Evolutionary conservation across 148 eudicot species (phyloP).

Genomic region (Agrostemma githago): DNA sequence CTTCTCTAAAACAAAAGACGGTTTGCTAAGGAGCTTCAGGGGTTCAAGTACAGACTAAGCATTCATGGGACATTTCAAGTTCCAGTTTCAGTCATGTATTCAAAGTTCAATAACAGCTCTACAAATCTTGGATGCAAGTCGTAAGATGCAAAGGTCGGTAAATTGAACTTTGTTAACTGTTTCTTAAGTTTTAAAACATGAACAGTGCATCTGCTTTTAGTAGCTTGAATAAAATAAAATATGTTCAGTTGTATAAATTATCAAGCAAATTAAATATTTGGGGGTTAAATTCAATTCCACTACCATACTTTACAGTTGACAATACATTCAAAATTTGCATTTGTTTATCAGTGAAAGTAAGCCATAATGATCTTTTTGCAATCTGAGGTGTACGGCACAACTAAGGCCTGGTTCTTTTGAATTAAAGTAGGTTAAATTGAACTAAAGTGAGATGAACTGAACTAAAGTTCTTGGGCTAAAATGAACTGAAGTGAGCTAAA

Average conservation of each 20-base stretch:
- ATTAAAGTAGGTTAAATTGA: no score
- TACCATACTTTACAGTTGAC: not conserved
- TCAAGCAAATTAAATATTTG: slow-evolving; percentile 4
- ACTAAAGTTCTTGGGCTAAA: no score
- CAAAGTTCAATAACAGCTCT: not conserved
- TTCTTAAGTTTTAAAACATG: not conserved
- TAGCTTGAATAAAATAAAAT: not conserved
- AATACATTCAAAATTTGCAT: slow-evolving; percentile 14
- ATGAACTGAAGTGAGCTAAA: no score
- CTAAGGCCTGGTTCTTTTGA: not conserved
- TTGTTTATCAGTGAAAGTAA: slow-evolving; percentile 14
- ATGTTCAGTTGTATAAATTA: slow-evolving; percentile 7
- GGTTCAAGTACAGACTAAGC: no score
- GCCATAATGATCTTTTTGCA: slow-evolving; percentile 14
- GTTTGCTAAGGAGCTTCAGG: no score
- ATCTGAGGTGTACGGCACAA: slow-evolving; percentile 19
- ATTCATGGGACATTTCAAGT: no score
- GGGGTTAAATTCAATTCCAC: slow-evolving; percentile 16
- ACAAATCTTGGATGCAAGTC: not conserved
- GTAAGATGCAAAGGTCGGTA: not conserved
- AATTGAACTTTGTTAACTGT: not conserved
- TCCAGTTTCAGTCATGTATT: no score
- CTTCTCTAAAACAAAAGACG: no score
- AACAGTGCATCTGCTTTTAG: not conserved
- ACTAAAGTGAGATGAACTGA: no score